Conservation (phyloP, 495 filamentous ascomycete genomes). For the Lasiosphaeria miniovina region DNA sequence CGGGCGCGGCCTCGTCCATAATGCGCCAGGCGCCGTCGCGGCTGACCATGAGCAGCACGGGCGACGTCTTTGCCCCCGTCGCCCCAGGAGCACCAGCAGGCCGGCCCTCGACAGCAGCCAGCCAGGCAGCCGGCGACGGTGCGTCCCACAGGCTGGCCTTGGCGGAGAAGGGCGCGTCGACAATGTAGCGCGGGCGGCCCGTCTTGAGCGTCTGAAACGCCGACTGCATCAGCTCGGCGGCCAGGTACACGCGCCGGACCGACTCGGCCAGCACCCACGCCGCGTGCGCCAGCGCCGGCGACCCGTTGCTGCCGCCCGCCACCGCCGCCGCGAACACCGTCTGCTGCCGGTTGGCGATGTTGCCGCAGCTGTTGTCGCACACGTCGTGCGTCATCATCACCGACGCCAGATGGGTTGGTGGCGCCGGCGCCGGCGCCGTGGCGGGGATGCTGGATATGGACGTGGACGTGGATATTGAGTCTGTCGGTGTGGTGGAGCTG, state of each 20-base stretch:
- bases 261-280: conserved; percentile 40
- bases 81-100: conserved; percentile 7
- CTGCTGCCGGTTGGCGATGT: too few relatives aligned
- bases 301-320: neutral
- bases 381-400: too few relatives aligned
- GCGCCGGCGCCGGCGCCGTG: neutral
- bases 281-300: conserved; percentile 23
- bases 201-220: conserved; percentile 32
- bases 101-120: neutral
- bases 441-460: too few relatives aligned
- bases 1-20: conserved; percentile 14
- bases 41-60: conserved; percentile 14
- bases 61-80: neutral
- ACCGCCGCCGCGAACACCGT: too few relatives aligned
- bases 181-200: conserved; percentile 32
- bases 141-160: conserved; percentile 37
- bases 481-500: neutral
- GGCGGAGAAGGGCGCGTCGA: conserved; percentile 30
- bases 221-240: conserved; percentile 21
- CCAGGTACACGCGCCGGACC: conserved; percentile 31
- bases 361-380: too few relatives aligned
- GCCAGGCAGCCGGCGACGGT: conserved; percentile 27
- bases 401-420: neutral
- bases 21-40: conserved; percentile 18
- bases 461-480: neutral